phyloP scores from a whole-genome alignment of 2,329 filamentous ascomycete species.

The Alternaria arborescens region DNA sequence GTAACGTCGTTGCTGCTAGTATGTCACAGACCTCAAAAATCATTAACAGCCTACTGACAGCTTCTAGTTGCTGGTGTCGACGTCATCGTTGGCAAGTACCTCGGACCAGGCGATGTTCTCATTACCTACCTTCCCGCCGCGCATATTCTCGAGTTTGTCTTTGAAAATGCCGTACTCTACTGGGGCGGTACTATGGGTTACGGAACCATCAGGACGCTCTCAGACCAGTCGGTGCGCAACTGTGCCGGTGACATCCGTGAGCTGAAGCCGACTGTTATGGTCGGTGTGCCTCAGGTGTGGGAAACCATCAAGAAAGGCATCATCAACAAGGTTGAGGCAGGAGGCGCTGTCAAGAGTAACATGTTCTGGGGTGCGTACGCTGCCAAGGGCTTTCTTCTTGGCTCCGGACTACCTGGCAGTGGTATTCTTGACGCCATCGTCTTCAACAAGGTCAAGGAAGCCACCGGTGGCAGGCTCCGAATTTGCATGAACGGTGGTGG shows the following conservation, averaged over 20 bases:
- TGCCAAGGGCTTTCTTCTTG: constrained; percentile 68
- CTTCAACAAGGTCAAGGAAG: constrained; percentile 89
- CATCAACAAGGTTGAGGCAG: constrained; percentile 76
- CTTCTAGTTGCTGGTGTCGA: constrained; percentile 75
- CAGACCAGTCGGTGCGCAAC: constrained; percentile 85
- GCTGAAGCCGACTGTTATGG: constrained; percentile 85
- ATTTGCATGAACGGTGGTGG: constrained; percentile 96
- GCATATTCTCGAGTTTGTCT: constrained; percentile 95
- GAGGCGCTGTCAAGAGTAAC: constrained; percentile 73
- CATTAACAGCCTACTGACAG: constrained; percentile 19
- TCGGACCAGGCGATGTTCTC: constrained; percentile 79
- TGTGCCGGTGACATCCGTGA: constrained; percentile 94
- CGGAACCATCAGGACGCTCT: constrained; percentile 87
- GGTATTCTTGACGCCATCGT: constrained; percentile 80
- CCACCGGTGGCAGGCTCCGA: constrained; percentile 86
- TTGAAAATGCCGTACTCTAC: constrained; percentile 89
- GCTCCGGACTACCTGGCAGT: constrained; percentile 69
- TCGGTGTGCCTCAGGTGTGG: constrained; percentile 96
- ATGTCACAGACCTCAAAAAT: constrained; percentile 50
- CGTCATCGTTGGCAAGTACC: constrained; percentile 77
- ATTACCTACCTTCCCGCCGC: constrained; percentile 93
- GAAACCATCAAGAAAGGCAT: constrained; percentile 98
- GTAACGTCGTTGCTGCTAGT: constrained; percentile 80
- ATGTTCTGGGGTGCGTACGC: constrained; percentile 78
- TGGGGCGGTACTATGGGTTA: constrained; percentile 94